Base-by-base conservation (phyloP, 805 yeast species). In the Candida xyloterini region DNA sequence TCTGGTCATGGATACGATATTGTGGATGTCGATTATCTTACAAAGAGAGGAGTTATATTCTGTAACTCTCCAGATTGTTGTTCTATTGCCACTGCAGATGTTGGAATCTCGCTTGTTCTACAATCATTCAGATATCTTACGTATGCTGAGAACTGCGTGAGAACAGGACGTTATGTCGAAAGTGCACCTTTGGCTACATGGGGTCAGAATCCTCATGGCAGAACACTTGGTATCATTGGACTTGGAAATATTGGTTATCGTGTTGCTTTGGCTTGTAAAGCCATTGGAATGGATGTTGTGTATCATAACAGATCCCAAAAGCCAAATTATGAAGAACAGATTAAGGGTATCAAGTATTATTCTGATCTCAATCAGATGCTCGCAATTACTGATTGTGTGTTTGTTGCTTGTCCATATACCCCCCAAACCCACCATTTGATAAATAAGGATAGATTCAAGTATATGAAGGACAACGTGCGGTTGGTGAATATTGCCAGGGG, bases 191-290 rank as follows among this genome's bases (percentile, higher is more conserved):
- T 64, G 15, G 53, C 67, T 8, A 50, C 57, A 30, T 50, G 63
- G 42, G 65, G 65, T 1, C 68, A 67, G n/a, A 67, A 68, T 46
- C 73, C 72, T 5, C 50, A 60, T 29, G 73, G 68, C 0, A 63
- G 63, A 29, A 65, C 71, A 0, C 49, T 73, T 33, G 78, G 78
- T 5, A 63, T 73, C 14, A 50, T 73, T 23, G 78, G 78, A 0
- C 48, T 73, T 6, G 78, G 78, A 11, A 69, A 70, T 42, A 73
- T 73, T 44, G 77, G 77, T 2, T 47, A 59, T 31, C 53, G 65
- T 10, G 68, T 69, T 3, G 75, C 74, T 3, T 56, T 57, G 30
- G 62, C 70, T 22, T 67, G 73, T 45, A 52, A 62, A 11, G 63
- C 70, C 7, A 44, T 73, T 31, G 76, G 76, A 2, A 68, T 70